Conservation (phyloP, 2,329 filamentous ascomycete genomes). For the Colletotrichum cereale region DNA sequence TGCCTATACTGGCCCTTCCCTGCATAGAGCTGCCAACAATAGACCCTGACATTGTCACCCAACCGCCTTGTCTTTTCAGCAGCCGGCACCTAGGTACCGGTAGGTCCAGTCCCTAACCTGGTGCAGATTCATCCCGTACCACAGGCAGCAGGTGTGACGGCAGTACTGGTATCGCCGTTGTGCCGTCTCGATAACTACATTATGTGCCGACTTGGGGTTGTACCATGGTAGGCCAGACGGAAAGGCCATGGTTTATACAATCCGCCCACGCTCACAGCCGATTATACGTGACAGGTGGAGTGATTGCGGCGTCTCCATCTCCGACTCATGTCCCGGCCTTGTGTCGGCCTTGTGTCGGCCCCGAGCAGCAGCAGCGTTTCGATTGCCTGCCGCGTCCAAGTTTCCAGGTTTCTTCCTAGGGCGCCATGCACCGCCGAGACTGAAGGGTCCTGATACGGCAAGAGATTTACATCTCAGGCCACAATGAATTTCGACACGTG, state of each 20-base stretch:
- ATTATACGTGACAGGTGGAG: background rate
- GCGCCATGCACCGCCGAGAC: slow-evolving; percentile 30
- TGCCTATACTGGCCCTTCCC: slow-evolving; percentile 12
- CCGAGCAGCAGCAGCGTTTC: slow-evolving; percentile 19
- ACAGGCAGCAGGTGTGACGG: background rate
- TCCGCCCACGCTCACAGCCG: background rate
- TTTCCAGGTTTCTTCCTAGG: slow-evolving; percentile 29
- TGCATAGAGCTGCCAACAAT: slow-evolving; percentile 14
- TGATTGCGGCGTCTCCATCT: slow-evolving; percentile 16
- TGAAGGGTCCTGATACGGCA: slow-evolving; percentile 17
- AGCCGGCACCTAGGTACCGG: background rate
- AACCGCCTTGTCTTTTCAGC: slow-evolving; percentile 3
- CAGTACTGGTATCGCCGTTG: background rate
- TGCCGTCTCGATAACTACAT: background rate
- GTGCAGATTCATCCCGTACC: background rate
- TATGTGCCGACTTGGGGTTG: background rate
- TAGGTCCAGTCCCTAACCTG: background rate
- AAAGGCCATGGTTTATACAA: background rate
- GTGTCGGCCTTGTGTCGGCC: slow-evolving; percentile 22
- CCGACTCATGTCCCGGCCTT: slow-evolving; percentile 30
- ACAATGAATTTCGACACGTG: slow-evolving; percentile 12
- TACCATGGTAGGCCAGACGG: slow-evolving; percentile 6
- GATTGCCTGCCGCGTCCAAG: slow-evolving; percentile 24
- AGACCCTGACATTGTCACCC: slow-evolving; percentile 29
- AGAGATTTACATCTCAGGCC: slow-evolving; percentile 25